Base-by-base conservation (phyloP, 176 grass and related monocot genomes). In the Oryza rufipogon region DNA sequence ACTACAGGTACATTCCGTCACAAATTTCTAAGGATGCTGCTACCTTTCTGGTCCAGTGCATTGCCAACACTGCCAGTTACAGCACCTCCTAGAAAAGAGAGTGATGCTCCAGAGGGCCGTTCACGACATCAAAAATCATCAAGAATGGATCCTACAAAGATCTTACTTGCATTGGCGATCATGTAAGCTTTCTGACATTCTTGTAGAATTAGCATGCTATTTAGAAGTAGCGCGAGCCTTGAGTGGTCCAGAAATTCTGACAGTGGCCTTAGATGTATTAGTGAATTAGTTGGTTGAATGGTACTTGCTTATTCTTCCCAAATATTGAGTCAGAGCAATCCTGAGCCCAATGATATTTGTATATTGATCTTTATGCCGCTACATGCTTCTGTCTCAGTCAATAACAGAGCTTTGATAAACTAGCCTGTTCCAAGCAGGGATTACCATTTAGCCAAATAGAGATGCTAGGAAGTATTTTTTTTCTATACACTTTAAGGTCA, bases 21-120 rank as follows among this genome's bases (percentile, higher is more conserved):
- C 81, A 99, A 72, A 77, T 89, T 99, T 90, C 60, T 94, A 78
- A 95, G 96, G 77, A 96, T 99, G 93, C 83, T 99, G 63, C 87
- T 99, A 66, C 96, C 96, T 85, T 96, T 99, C 90, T 99, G 96
- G 96, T 99, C 93, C 54, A 99, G 83, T 73, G 80, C 86, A 60
- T 32, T 98, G 80, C 96, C 96, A 68, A 94, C 89, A 71, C 84
- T 98, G 78, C 96, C 96, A 23, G 91, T 98, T 72, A 95, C 96
- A 58, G 89, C 78, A 58, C 96, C 96, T 42, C 46, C 89, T 77
- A 92, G 88, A 71, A 95, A 93, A 76, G 95, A 97, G 20, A 78
- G 54, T 84, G 91, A 95, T 85, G 85, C 73, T 60, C 83, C 80
- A 89, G 96, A 98, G 81, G 93, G 85, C 33, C 89, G 89, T 19